Evolutionary conservation across 2,329 filamentous ascomycete genomes (phyloP), one percentile per base, ranked within the genome.

Genomic region (Fusarium abutilonis): DNA sequence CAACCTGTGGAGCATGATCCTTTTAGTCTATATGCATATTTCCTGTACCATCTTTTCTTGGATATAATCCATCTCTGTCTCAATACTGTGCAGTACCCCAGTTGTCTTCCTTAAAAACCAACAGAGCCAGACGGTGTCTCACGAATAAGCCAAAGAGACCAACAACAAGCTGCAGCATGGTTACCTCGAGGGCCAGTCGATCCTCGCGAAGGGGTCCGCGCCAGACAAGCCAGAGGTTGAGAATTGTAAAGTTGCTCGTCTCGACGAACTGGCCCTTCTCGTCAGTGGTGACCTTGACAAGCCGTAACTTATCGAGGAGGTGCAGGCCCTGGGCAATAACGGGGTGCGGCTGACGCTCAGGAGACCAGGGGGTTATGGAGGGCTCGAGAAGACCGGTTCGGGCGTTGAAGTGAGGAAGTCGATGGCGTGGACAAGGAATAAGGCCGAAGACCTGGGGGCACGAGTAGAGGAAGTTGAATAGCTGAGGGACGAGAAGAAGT

Each of bases 151-250:
- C 95, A 38, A 92, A 78, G n/a, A 96, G 75, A 8, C 95, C 95
- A 61, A 90, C 85, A 5, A 83, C 76, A 14, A 86, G 80, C 80
- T 99, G 95, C 76, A 97, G 84, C n/a, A 79, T 78, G 41, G 95
- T 84, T 59, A 99, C 83, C 74, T 95, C 92, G 72, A 87, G 80
- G 23, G 92, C 91, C 50, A 99, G 82, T 41, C 86, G 83, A 77
- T 97, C 91, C 75, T 99, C 95, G 61, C 91, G 86, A 82, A 96
- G 85, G 3, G 95, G 93, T 0, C 95, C 95, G 74, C 93, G 89
- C 91, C 93, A 96, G 47, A 98, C 91, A 61, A 99, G 81, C 94
- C 94, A 99, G 52, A 99, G 83, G 74, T 99, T 99, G 66, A 99
- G 82, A 43, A 99, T 85, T 9, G 95, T 99, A 63, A 99, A 84